Evolutionary conservation across 2,329 filamentous ascomycete genomes (phyloP), one percentile per base, ranked within the genome.

Genomic region (Dryadomyces quercus-mongolicae): DNA sequence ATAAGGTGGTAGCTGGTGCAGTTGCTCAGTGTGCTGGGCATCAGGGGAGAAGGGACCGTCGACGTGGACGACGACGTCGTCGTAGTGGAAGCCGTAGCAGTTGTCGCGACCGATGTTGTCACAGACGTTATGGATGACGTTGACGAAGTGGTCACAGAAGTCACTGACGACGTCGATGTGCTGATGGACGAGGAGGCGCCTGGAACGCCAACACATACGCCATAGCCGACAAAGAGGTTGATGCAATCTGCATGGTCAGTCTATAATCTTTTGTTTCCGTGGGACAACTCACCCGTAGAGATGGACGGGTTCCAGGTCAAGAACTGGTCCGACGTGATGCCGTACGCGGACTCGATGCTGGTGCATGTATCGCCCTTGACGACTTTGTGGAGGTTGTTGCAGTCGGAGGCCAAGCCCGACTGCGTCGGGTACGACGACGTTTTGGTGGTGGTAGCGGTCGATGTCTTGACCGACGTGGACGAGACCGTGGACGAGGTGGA

Each of bases 331-430:
- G 43, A 21, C 5, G 54, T 44, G 40, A 59, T 58, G 43, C 34
- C 49, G 13, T 50, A 38, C 2, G 20, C 21, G 9, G 36, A 2
- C 44, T 56, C 55, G 15, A 59, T 56, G 44, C 38, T 36, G 4
- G 18, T 16, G 48, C 57, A 59, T 16, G 15, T 36, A 16, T 59
- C 56, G 5, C 57, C 56, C 2, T 47, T 38, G 2, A 42, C 51
- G 3, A 59, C 43, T 16, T 47, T 4, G 56, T 59, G 49, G 45
- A 51, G 56, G 2, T 46, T 43, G 43, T 52, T 55, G 50, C 57
- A 59, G 52, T 57, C 52, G 50, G 40, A 9, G 8, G 42, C 47
- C 5, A 54, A 49, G 43, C 52, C 54, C 1, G 56, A 25, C 45
- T 46, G 21, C 6, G 52, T 53, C 1, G 52, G 46, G 13, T 25